Base-by-base conservation (phyloP, 108 stramenopile genomes). In the Seminavis robusta region DNA sequence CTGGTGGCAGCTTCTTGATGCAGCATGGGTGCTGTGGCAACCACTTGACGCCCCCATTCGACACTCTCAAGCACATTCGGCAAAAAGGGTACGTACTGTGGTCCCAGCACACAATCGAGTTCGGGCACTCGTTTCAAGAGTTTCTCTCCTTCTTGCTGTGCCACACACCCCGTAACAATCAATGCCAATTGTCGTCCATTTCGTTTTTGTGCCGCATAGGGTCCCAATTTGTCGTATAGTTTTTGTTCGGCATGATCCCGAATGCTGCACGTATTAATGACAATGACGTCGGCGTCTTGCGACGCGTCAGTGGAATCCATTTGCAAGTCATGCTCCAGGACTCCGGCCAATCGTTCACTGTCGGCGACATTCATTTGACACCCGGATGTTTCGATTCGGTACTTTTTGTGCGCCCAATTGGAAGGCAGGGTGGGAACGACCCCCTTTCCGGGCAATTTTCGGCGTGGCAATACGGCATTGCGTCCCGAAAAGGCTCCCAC, bases 281-380 rank as follows among this genome's bases (percentile, higher is more conserved):
- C 60, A 16, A 94, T 48, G n/a, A 94, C 61, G 45, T 90, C 84
- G 2, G 79, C 65, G 11, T 52, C 59, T 61, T 42, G 19, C 26
- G 45, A 17, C 25, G 25, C 26, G 9, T 63, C 33, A 21, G 54
- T 46, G 6, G 56, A 56, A 31, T 16, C 24, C 20, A 77, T 52
- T 41, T 80, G 82, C 31, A 90, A 59, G 39, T 88, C 74, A 32
- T 58, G 40, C 30, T 74, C 56, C 32, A 97, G 61, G 46, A 89
- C 78, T 10, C 93, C 96, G 54, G 75, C 90, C 61, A 97, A 74
- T 9, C 96, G 74, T 82, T 97, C 96, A 24, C 70, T 73, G 65
- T 97, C 94, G 4, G 96, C 94, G 31, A 88, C 81, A 65, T 97
- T 97, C 96, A 97, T 97, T 76, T 95, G 94, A 63, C 95, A 95